Evolutionary conservation across 2,329 filamentous ascomycete species (phyloP).

Genomic region (Coleophoma crateriformis): DNA sequence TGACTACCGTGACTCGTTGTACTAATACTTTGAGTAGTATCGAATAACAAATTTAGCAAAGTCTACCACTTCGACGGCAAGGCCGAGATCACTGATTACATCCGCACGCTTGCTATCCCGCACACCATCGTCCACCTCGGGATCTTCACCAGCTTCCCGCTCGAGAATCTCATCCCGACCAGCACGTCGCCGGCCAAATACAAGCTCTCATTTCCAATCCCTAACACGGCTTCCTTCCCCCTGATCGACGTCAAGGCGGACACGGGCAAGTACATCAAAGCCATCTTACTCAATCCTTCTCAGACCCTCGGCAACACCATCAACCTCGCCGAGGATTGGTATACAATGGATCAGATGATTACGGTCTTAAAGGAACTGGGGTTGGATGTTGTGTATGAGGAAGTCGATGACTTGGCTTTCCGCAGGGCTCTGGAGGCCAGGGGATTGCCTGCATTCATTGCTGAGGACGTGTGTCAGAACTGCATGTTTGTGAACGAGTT

Average conservation of each 20-base stretch:
- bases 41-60: constrained; percentile 29
- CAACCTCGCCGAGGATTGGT: constrained; percentile 30
- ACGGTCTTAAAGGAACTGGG: constrained; percentile 29
- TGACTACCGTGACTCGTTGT: constrained; percentile 27
- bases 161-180: constrained; percentile 9
- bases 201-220: constrained; percentile 11
- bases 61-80: constrained; percentile 30
- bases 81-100: constrained; percentile 26
- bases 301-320: constrained; percentile 33
- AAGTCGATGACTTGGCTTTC: constrained; percentile 3
- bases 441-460: constrained; percentile 10
- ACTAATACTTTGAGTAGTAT: constrained; percentile 27
- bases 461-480: constrained; percentile 16
- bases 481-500: constrained; percentile 23
- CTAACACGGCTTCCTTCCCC: constrained; percentile 12
- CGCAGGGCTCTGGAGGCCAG: background rate
- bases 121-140: constrained; percentile 40
- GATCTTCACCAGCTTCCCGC: constrained; percentile 33
- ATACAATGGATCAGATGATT: constrained; percentile 29
- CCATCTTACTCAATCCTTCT: constrained; percentile 16
- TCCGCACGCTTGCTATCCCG: constrained; percentile 28
- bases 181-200: constrained; percentile 7
- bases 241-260: constrained; percentile 22
- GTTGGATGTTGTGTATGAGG: constrained; percentile 17
- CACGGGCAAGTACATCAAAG: constrained; percentile 19